Evolutionary conservation across 108 stramenopile species (phyloP), one percentile per base, ranked within the genome.

Genomic region (Poteriospumella lacustris): DNA sequence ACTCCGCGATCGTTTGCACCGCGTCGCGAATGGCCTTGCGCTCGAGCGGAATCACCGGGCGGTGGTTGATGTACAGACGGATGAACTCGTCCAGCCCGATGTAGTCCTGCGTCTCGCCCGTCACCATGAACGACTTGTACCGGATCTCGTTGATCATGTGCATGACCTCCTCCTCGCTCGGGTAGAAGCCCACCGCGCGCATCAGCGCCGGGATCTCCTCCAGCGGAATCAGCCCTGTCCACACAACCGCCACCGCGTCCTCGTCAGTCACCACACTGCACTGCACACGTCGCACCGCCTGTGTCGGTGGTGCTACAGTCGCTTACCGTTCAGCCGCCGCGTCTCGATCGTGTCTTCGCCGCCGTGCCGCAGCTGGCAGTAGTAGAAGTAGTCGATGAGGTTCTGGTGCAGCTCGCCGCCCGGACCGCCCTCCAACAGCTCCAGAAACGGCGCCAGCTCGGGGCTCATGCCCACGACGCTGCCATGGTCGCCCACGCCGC

Each of bases 311-410:
- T n/a, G n/a, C n/a, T n/a, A n/a, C n/a, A n/a, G n/a, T n/a, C n/a
- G n/a, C n/a, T n/a, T 39, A 52, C 58, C 31, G 44, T 68, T n/a
- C 82, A 76, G 44, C 56, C 67, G 40, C 59, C 85, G 59, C 43
- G 83, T 79, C 42, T 83, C 69, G 29, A 81, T 87, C 9, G 81
- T 83, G 39, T 87, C 85, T 68, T 89, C 87, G n/a, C 87, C 87
- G 40, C 79, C 77, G 31, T 85, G 72, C 15, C 89, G 81, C 26
- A 89, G 72, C 72, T 88, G 81, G 1, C 82, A 80, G 58, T 89
- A 87, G 58, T 84, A 87, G 70, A 89, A 89, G 81, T 87, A 89
- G 44, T 89, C 89, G 41, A 86, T 68, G 0, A 89, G 36, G 26
- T 88, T 83, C 62, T 86, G 58, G 42, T 86, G 81, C 0, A 85